Conservation (phyloP, 345 rosid genomes). For the Lagerstroemia speciosa region DNA sequence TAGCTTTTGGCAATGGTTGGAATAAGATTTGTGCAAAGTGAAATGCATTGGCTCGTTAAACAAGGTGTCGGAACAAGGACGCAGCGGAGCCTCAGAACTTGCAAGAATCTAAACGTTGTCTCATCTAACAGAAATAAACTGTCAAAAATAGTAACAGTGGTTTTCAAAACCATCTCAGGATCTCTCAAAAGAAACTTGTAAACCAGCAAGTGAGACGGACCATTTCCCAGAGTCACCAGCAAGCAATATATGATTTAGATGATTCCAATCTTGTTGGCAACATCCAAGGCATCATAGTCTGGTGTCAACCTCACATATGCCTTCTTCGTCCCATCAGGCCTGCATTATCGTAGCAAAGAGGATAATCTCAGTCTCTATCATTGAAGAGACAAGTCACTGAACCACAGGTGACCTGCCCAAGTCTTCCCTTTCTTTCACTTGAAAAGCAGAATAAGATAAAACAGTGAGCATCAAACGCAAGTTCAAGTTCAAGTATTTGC, state of each 20-base stretch:
- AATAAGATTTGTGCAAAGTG: no score
- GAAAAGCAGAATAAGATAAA: no score
- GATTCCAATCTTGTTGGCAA: constrained; percentile 74
- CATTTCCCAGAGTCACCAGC: not conserved
- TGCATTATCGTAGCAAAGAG: constrained; percentile 11
- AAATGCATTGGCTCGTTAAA: no score
- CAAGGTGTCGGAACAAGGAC: no score
- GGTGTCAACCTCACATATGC: constrained; percentile 94
- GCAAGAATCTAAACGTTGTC: not conserved
- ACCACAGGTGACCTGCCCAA: no score
- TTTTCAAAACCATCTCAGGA: not conserved
- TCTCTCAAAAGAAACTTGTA: not conserved
- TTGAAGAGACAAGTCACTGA: no score
- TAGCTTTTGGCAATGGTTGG: no score
- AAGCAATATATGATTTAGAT: constrained; percentile 29
- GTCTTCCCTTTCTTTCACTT: not conserved
- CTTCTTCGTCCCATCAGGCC: constrained; percentile 97
- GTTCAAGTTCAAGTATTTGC: no score
- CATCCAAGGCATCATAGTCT: constrained; percentile 80
- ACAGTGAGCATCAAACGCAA: no score
- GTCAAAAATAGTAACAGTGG: not conserved
- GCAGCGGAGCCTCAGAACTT: not conserved
- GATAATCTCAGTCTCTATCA: not conserved
- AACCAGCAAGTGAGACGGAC: not conserved
- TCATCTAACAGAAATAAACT: not conserved